Conservation (phyloP, 768 basidiomycete genomes). For the Termitomyces titanicus region DNA sequence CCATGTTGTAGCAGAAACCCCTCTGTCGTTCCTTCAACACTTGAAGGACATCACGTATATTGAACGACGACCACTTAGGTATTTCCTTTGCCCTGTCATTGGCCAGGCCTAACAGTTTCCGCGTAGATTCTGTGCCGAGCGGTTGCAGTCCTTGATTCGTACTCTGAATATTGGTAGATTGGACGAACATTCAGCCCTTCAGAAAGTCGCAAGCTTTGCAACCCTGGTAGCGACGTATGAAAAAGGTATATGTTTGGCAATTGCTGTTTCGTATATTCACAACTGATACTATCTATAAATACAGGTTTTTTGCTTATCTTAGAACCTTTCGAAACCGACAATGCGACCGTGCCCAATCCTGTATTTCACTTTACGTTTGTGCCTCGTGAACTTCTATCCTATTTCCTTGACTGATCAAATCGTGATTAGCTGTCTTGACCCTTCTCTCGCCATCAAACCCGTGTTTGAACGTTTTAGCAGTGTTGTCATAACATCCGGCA, state of each 20-base stretch:
- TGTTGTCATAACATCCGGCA: slow-evolving; percentile 98
- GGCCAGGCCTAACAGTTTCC: background rate
- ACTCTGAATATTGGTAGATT: slow-evolving; percentile 86
- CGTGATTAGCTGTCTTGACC: slow-evolving; percentile 82
- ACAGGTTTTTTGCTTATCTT: slow-evolving; percentile 93
- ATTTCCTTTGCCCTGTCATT: slow-evolving; percentile 17
- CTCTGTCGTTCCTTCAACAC: slow-evolving; percentile 94
- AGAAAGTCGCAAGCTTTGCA: slow-evolving; percentile 95
- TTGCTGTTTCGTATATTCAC: background rate
- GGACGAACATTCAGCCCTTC: slow-evolving; percentile 88
- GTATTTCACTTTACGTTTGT: slow-evolving; percentile 95
- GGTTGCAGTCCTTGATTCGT: slow-evolving; percentile 88
- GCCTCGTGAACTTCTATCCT: background rate
- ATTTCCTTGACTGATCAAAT: slow-evolving; percentile 10
- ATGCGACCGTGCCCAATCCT: slow-evolving; percentile 97
- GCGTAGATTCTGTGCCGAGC: slow-evolving; percentile 92
- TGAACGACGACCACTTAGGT: slow-evolving; percentile 89
- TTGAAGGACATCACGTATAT: slow-evolving; percentile 99
- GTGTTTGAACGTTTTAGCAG: slow-evolving; percentile 98
- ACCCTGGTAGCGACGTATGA: slow-evolving; percentile 98
- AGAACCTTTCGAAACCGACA: slow-evolving; percentile 98
- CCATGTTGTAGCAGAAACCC: slow-evolving; percentile 98
- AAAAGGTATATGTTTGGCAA: slow-evolving; percentile 54
- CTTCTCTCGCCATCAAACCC: slow-evolving; percentile 94
- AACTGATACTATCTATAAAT: background rate